These are phyloP conservation scores for Cruciata laevipes DNA, from an alignment of 257 asterid genomes.

Conservation along the genomic window DNA sequence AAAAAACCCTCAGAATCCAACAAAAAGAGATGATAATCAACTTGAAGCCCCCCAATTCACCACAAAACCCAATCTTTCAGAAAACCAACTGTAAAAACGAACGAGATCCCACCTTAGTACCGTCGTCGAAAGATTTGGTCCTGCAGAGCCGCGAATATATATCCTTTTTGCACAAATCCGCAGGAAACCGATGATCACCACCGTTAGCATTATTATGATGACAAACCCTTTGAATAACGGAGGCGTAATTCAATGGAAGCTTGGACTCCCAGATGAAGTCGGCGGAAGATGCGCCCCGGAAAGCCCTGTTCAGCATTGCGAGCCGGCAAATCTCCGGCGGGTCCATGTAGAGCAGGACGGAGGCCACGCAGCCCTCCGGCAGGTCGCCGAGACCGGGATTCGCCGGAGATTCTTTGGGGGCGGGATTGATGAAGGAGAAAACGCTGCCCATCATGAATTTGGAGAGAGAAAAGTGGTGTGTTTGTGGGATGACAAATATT, in stretches of 20 bases:
- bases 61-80: background rate
- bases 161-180: constrained; percentile 45
- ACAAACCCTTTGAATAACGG: constrained; percentile 52
- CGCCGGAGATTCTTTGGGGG: constrained; percentile 16
- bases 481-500: constrained; percentile 4
- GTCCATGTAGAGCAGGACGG: constrained; percentile 58
- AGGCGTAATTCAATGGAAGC: constrained; percentile 55
- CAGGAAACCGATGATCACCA: constrained; percentile 9
- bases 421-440: constrained; percentile 27
- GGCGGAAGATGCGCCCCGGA: constrained; percentile 70
- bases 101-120: constrained; percentile 48
- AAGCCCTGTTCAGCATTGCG: constrained; percentile 59
- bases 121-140: constrained; percentile 59
- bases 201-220: constrained; percentile 1
- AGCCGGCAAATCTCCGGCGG: constrained; percentile 78
- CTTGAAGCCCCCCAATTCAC: background rate
- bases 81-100: background rate
- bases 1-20: constrained; percentile 11
- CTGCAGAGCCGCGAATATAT: constrained; percentile 51
- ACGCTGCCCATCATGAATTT: constrained; percentile 44
- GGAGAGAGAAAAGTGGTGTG: constrained; percentile 3
- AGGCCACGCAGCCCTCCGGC: constrained; percentile 79
- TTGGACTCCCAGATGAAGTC: constrained; percentile 86
- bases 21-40: no score
- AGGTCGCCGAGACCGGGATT: constrained; percentile 51